phyloP scores from a whole-genome alignment of 1,284 basidiomycete genomes.

The Microbotryum lychnidis-dioicae region DNA sequence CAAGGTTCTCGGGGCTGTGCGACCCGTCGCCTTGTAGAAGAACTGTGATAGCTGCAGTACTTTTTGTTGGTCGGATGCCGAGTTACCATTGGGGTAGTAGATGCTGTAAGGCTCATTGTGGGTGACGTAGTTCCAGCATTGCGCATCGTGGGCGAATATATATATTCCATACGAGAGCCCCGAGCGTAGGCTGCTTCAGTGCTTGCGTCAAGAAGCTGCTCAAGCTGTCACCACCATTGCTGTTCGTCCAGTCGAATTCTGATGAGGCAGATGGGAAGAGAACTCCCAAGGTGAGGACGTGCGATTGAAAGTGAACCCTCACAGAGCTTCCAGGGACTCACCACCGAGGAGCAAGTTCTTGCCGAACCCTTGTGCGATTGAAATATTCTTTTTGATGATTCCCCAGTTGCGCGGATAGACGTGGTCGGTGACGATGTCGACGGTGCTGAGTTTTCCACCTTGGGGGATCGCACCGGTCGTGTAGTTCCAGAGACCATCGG shows the following conservation, averaged over 20 bases:
- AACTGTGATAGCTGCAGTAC: too few species aligned
- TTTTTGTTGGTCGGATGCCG: too few species aligned
- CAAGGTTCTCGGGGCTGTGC: too few species aligned
- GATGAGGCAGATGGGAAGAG: background rate
- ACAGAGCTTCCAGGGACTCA: too few species aligned
- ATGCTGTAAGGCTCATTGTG: background rate
- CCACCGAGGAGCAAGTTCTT: slow-evolving; percentile 20
- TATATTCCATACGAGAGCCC: slow-evolving; percentile 1
- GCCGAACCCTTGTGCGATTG: background rate
- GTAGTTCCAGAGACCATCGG: slow-evolving; percentile 20
- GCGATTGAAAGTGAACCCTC: background rate
- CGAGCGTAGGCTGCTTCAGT: background rate
- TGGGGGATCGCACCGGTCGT: slow-evolving; percentile 1
- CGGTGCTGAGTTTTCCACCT: background rate
- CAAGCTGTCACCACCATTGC: background rate
- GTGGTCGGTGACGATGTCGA: slow-evolving; percentile 17
- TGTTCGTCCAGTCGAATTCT: slow-evolving; percentile 1
- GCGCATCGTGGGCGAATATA: slow-evolving; percentile 6
- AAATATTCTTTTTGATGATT: slow-evolving; percentile 1
- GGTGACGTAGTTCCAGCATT: slow-evolving; percentile 11
- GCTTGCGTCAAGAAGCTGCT: background rate
- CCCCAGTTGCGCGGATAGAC: slow-evolving; percentile 13
- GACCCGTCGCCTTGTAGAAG: too few species aligned
- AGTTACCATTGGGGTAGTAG: too few species aligned
- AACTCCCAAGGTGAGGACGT: slow-evolving; percentile 2